Conservation (phyloP, 768 basidiomycete genomes). For the Sporobolomyces pararoseus region DNA sequence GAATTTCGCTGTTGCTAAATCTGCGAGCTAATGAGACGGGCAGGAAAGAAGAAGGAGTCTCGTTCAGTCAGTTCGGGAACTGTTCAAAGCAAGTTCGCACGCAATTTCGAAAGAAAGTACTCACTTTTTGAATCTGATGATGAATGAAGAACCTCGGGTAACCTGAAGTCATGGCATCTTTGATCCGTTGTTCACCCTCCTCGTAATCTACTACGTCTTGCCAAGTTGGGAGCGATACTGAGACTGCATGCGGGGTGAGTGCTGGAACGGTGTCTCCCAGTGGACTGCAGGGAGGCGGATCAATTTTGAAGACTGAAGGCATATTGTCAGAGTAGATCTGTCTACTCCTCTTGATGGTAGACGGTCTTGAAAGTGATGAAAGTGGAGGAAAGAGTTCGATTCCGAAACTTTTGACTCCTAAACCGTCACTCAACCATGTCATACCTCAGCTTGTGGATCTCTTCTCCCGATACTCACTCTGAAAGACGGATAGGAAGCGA, state of each 20-base stretch:
- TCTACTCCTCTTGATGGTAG: no score
- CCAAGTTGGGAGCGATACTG: constrained; percentile 93
- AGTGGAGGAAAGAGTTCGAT: constrained; percentile 1
- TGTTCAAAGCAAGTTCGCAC: neutral
- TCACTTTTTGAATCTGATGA: constrained; percentile 73
- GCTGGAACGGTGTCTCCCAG: constrained; percentile 44
- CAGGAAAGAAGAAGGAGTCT: no score
- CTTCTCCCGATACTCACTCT: constrained; percentile 82
- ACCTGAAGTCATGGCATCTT: constrained; percentile 75
- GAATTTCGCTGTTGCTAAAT: constrained; percentile 73
- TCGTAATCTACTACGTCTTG: constrained; percentile 86
- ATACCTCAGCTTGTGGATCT: constrained; percentile 65
- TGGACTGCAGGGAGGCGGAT: constrained; percentile 26
- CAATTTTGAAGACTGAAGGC: constrained; percentile 19
- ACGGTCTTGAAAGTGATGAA: neutral
- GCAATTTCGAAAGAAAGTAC: constrained; percentile 39
- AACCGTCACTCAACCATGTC: constrained; percentile 5
- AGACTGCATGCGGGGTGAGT: constrained; percentile 72
- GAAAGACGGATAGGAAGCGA: constrained; percentile 79
- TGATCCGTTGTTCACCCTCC: constrained; percentile 74
- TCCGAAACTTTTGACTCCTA: no score
- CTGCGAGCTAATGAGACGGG: constrained; percentile 70
- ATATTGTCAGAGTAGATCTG: neutral
- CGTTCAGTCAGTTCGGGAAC: neutral
- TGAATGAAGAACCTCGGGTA: constrained; percentile 96